Conservation (phyloP, 2,329 filamentous ascomycete genomes). For the Diaporthe longicolla region DNA sequence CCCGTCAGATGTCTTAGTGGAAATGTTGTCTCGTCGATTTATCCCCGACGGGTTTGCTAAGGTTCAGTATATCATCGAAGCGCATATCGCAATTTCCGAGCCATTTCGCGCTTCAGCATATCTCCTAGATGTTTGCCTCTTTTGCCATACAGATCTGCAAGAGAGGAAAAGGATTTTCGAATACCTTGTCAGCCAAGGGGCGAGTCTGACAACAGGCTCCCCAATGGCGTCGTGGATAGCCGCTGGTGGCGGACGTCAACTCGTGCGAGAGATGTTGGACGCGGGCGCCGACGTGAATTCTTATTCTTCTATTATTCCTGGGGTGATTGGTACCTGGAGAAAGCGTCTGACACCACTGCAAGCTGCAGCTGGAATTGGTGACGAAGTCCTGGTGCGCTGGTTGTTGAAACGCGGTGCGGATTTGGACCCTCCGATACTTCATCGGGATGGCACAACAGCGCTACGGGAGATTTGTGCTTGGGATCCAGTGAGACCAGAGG, state of each 20-base stretch:
- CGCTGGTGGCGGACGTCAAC: not conserved
- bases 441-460: not conserved
- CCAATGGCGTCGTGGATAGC: not conserved
- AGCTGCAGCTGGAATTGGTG: not conserved
- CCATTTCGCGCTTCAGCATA: not conserved
- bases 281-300: not conserved
- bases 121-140: constrained; percentile 7
- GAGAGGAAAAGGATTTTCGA: not conserved
- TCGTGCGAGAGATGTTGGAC: constrained; percentile 9
- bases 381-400: not conserved
- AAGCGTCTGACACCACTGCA: not conserved
- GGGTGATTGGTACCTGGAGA: no score
- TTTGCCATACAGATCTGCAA: rapidly evolving
- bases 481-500: not conserved
- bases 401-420: not conserved
- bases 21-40: rapidly evolving
- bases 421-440: not conserved
- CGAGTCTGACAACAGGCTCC: not conserved
- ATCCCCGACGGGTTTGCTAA: not conserved
- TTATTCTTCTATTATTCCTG: not conserved
- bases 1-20: not conserved
- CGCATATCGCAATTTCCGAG: not conserved
- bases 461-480: not conserved
- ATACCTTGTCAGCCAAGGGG: not conserved
- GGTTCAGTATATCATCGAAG: not conserved